A percentile compares a stretch with the other conserved stretches of the same genome.
Evolutionary conservation across 2,329 filamentous ascomycete species (phyloP).

Genomic region (Neoscytalidium dimidiatum): DNA sequence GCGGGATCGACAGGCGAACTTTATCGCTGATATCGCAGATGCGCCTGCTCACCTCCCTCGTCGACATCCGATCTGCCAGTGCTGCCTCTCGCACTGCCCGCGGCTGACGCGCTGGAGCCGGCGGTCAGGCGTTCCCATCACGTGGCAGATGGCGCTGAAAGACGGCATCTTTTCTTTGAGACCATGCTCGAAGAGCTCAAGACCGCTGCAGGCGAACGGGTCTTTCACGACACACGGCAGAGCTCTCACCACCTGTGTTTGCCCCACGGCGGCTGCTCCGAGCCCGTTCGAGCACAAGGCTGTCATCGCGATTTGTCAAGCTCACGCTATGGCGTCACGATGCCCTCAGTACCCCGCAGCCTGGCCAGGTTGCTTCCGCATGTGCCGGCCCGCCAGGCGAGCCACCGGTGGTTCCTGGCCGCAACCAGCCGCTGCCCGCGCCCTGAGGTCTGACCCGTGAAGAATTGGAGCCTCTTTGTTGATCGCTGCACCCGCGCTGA

Average conservation of each 20-base stretch:
- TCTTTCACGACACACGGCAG: neutral
- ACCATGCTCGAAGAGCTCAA: neutral
- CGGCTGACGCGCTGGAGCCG: neutral
- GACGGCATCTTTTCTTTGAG: neutral
- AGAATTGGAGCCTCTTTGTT: neutral
- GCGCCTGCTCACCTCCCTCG: neutral
- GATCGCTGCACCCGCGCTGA: neutral
- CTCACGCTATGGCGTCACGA: conserved; percentile 15
- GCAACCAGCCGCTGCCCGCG: conserved; percentile 1
- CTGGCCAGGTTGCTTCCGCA: conserved; percentile 1
- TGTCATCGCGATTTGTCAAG: conserved; percentile 15
- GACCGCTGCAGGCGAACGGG: neutral
- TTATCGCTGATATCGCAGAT: neutral
- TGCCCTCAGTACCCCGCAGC: conserved; percentile 16
- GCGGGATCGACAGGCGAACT: neutral
- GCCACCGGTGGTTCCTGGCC: conserved; percentile 7
- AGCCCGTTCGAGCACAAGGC: neutral
- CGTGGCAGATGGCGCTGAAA: neutral
- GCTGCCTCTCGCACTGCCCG: neutral
- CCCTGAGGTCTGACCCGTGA: too few relatives aligned
- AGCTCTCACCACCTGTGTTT: neutral
- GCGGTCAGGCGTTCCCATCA: neutral
- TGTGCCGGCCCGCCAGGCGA: neutral
- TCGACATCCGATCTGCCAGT: neutral
- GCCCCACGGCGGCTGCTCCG: neutral